These are phyloP conservation scores for Echium plantagineum DNA, from an alignment of 257 asterid species.

Conservation along the genomic window DNA sequence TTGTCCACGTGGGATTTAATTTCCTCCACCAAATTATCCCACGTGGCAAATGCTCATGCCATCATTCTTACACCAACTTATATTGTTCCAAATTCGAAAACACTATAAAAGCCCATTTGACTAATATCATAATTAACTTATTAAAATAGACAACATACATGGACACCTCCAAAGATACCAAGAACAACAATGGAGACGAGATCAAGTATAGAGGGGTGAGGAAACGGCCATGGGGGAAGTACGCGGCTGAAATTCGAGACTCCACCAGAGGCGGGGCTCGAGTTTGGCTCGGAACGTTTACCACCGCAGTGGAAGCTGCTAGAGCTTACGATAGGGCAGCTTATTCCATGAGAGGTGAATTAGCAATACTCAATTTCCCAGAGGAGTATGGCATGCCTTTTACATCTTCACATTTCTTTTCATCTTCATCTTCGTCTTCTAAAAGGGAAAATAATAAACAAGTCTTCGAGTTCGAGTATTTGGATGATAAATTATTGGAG, in stretches of 20 bases:
- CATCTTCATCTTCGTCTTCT: conserved; percentile 8
- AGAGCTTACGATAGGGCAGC: conserved; percentile 55
- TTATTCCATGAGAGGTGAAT: conserved; percentile 44
- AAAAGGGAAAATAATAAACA: conserved; percentile 7
- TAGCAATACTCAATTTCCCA: conserved; percentile 59
- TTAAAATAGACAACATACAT: conserved; percentile 10
- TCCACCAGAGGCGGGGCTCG: conserved; percentile 38
- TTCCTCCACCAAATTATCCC: too few relatives aligned
- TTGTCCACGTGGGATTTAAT: too few relatives aligned
- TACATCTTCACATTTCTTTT: conserved; percentile 40
- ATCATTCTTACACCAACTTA: too few relatives aligned
- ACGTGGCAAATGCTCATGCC: too few relatives aligned
- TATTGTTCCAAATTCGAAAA: too few relatives aligned
- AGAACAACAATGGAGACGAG: conserved; percentile 17
- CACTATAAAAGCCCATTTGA: conserved; percentile 24
- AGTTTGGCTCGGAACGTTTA: conserved; percentile 57
- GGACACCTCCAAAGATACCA: background rate
- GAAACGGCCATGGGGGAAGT: conserved; percentile 62
- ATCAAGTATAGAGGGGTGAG: conserved; percentile 51
- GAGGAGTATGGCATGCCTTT: conserved; percentile 39
- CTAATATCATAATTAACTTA: background rate
- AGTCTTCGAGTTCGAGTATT: conserved; percentile 54
- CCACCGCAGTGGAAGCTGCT: conserved; percentile 53
- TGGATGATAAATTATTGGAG: conserved; percentile 47
- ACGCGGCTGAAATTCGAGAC: conserved; percentile 70